These are phyloP conservation scores for Bromus sterilis DNA, from an alignment of 176 grass and related monocot species.

Conservation along the genomic window DNA sequence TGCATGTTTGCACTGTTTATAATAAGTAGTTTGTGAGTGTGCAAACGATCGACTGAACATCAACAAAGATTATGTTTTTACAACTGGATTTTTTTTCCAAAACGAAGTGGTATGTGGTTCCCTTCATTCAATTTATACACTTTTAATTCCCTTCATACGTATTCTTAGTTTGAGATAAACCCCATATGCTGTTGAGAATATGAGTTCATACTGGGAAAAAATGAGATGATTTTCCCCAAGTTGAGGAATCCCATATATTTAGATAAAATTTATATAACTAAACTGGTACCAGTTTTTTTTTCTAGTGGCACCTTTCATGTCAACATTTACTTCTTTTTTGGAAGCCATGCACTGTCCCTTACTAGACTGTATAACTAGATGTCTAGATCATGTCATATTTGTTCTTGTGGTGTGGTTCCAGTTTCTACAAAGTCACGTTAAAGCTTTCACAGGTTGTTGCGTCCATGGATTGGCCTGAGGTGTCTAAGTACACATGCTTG, in stretches of 20 bases:
- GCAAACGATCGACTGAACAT: too few relatives aligned
- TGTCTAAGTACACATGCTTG: constrained; percentile 72
- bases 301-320: background rate
- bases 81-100: too few relatives aligned
- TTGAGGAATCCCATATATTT: background rate
- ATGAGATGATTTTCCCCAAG: background rate
- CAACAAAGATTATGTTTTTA: too few relatives aligned
- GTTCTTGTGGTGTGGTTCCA: background rate
- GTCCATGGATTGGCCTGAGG: constrained; percentile 85
- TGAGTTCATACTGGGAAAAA: background rate
- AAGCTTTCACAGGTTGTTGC: constrained; percentile 58
- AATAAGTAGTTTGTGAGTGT: too few relatives aligned
- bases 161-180: background rate
- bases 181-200: background rate
- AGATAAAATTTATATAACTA: background rate
- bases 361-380: background rate
- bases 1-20: too few relatives aligned
- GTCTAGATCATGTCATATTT: constrained; percentile 45
- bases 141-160: too few relatives aligned
- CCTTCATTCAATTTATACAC: too few relatives aligned
- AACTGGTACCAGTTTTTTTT: background rate
- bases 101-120: too few relatives aligned
- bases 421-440: background rate
- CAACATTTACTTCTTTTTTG: background rate
- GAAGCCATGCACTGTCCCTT: background rate